Evolutionary conservation across 495 filamentous ascomycete genomes (phyloP).

Genomic region (Xylaria cubensis): DNA sequence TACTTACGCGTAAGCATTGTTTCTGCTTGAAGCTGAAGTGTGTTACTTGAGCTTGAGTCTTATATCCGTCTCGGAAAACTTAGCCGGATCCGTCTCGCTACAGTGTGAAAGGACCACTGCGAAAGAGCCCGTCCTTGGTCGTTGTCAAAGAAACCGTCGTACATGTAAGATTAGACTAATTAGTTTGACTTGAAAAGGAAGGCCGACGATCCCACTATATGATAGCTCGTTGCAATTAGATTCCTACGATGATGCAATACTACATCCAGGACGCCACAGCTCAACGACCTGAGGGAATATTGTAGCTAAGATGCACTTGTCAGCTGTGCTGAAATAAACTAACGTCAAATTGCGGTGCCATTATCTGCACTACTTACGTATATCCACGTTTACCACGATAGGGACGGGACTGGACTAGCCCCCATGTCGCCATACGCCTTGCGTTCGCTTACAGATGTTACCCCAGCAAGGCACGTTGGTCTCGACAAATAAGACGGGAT

Average conservation of each 20-base stretch:
- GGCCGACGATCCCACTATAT: constrained; percentile 15
- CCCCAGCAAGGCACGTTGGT: background rate
- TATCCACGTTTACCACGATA: constrained; percentile 1
- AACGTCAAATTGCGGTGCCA: constrained; percentile 1
- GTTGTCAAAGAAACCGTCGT: background rate
- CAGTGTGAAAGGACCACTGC: background rate
- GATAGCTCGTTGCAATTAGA: constrained; percentile 25
- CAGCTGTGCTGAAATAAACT: background rate
- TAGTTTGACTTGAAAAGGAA: constrained; percentile 13
- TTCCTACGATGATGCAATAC: constrained; percentile 25
- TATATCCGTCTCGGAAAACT: background rate
- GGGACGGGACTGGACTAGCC: background rate
- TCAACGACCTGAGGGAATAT: background rate
- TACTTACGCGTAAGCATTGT: background rate
- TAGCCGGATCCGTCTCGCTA: constrained; percentile 6
- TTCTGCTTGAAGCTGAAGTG: background rate
- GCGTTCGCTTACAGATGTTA: constrained; percentile 10
- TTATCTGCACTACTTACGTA: background rate
- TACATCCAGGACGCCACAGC: background rate
- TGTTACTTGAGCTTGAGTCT: background rate
- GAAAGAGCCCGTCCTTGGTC: background rate
- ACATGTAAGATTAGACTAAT: background rate
- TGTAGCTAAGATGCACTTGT: background rate
- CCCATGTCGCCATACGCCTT: constrained; percentile 21
- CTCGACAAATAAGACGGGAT: constrained; percentile 19